A percentile compares a stretch with the other conserved stretches of the same genome.
Conservation (phyloP, 352 stramenopile species). For the Phytopythium sindhum region DNA sequence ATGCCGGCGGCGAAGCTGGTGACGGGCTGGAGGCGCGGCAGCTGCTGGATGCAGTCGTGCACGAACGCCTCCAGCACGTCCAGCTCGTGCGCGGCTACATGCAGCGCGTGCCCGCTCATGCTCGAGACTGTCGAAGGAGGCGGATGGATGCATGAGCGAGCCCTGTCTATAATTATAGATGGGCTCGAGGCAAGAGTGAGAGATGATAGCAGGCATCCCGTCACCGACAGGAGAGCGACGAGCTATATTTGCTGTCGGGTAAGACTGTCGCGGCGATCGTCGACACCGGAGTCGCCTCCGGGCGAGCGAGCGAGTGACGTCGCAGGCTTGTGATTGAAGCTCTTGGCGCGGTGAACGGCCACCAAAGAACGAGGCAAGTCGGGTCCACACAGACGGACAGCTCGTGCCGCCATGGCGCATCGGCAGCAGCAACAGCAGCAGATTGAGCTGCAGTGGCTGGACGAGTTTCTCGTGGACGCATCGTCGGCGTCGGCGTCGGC, state of each 20-base stretch:
- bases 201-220: neutral
- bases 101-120: conserved; percentile 3
- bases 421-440: neutral
- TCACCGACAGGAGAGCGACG: no score
- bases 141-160: neutral
- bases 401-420: conserved; percentile 1
- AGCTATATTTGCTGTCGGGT: neutral
- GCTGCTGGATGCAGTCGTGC: conserved; percentile 42
- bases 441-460: conserved; percentile 3
- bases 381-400: no score
- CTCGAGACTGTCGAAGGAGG: neutral
- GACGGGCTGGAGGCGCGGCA: conserved; percentile 33
- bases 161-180: neutral
- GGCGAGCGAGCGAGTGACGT: no score
- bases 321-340: no score
- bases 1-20: neutral
- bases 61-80: conserved; percentile 59
- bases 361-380: no score
- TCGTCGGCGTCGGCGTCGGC: neutral
- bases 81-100: conserved; percentile 7
- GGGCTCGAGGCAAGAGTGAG: neutral
- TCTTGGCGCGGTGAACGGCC: no score
- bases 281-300: neutral
- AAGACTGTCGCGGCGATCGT: neutral
- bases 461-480: conserved; percentile 4